A percentile compares a stretch with the other conserved stretches of the same genome.
These are phyloP conservation scores for Cutaneotrichosporon mucoides DNA, from an alignment of 1,284 basidiomycete genomes.

Conservation along the genomic window DNA sequence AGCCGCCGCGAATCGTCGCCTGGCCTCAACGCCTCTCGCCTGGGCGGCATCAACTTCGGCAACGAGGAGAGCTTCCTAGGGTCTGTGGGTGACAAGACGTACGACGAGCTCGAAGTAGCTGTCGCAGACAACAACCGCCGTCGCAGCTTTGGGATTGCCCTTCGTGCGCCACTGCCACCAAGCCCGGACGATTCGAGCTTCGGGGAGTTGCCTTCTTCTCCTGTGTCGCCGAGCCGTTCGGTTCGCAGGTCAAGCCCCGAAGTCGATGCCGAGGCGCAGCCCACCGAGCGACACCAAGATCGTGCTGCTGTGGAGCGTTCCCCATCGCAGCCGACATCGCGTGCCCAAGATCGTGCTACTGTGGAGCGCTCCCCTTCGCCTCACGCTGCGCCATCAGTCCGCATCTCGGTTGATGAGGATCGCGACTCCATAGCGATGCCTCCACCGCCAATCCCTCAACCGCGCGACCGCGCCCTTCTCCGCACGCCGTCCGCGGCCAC, in stretches of 20 bases:
- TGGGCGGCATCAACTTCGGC: background rate
- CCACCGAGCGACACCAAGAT: no score
- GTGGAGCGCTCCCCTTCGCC: background rate
- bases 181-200: background rate
- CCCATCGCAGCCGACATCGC: no score
- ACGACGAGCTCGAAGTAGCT: conserved; percentile 20
- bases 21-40: conserved; percentile 1
- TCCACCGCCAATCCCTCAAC: background rate
- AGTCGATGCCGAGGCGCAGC: no score
- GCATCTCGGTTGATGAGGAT: background rate
- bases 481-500: background rate
- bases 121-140: conserved; percentile 12
- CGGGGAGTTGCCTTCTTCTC: background rate
- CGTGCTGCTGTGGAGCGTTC: no score
- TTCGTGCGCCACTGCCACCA: conserved; percentile 1
- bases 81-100: conserved; percentile 16
- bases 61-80: conserved; percentile 1
- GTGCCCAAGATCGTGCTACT: no score
- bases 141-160: conserved; percentile 8
- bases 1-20: conserved; percentile 1
- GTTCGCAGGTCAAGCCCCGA: no score
- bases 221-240: background rate
- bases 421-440: background rate
- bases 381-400: background rate
- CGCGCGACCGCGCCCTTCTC: background rate